Evolutionary conservation across 257 asterid genomes (phyloP).

Genomic region (Ilex asprella): DNA sequence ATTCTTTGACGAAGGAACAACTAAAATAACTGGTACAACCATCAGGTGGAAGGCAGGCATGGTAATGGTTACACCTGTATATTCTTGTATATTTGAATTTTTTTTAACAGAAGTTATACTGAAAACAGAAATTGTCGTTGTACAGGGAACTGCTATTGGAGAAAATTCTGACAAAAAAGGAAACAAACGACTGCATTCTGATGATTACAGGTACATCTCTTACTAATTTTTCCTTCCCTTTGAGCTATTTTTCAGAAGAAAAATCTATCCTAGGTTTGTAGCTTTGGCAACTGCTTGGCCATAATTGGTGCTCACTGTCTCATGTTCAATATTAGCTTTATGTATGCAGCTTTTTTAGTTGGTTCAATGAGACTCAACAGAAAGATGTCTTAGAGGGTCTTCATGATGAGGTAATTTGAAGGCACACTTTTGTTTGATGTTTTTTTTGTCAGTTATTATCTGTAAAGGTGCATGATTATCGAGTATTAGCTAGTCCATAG

Average conservation of each 20-base stretch:
- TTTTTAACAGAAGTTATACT: neutral
- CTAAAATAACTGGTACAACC: conserved; percentile 38
- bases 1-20: conserved; percentile 42
- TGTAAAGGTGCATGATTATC: too few relatives aligned
- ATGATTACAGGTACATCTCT: conserved; percentile 32
- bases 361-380: conserved; percentile 44
- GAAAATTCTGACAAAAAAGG: conserved; percentile 26
- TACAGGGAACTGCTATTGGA: conserved; percentile 34
- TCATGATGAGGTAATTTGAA: conserved; percentile 38
- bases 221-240: neutral
- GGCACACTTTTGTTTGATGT: neutral
- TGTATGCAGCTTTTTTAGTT: conserved; percentile 50
- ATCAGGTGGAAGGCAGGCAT: conserved; percentile 59
- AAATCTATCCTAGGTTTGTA: too few relatives aligned
- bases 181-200: conserved; percentile 35
- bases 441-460: too few relatives aligned
- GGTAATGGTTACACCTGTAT: conserved; percentile 24
- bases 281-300: too few relatives aligned
- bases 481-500: too few relatives aligned
- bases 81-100: neutral
- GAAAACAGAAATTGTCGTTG: conserved; percentile 6
- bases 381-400: conserved; percentile 28
- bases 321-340: conserved; percentile 2
- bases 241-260: too few relatives aligned
- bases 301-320: conserved; percentile 5